These are phyloP conservation scores for Glycine tomentella DNA, from an alignment of 306 rosid species.

Conservation along the genomic window DNA sequence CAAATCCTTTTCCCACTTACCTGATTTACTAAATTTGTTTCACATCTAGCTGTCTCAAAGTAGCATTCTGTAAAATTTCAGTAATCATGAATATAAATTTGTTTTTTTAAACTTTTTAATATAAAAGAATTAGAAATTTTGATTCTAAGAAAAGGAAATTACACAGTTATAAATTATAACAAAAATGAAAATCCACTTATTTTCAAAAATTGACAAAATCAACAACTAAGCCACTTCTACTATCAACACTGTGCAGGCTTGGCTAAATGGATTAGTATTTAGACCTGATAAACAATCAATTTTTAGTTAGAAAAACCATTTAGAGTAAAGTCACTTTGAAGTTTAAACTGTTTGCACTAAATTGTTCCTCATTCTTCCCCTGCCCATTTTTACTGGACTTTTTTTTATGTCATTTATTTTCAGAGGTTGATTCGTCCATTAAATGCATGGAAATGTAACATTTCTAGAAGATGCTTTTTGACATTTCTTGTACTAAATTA, in stretches of 20 bases:
- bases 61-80: too few species aligned
- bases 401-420: conserved; percentile 1
- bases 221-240: neutral
- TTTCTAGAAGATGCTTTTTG: neutral
- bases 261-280: neutral
- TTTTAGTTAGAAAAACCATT: neutral
- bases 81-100: too few species aligned
- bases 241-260: too few species aligned
- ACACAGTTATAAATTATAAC: too few species aligned
- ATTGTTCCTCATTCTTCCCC: neutral
- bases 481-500: neutral
- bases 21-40: too few species aligned
- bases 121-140: too few species aligned
- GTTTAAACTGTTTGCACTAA: neutral
- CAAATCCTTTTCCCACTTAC: too few species aligned
- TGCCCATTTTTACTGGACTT: neutral
- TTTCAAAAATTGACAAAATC: neutral
- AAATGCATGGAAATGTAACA: conserved; percentile 1
- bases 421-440: conserved; percentile 1
- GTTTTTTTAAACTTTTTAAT: too few species aligned
- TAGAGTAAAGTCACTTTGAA: neutral
- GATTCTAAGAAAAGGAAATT: too few species aligned
- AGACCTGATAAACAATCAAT: neutral
- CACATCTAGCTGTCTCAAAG: too few species aligned
- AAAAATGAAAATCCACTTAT: too few species aligned